Evolutionary conservation across 202 grass and related monocot species (phyloP).

Genomic region (Schoenoplectus triqueter): DNA sequence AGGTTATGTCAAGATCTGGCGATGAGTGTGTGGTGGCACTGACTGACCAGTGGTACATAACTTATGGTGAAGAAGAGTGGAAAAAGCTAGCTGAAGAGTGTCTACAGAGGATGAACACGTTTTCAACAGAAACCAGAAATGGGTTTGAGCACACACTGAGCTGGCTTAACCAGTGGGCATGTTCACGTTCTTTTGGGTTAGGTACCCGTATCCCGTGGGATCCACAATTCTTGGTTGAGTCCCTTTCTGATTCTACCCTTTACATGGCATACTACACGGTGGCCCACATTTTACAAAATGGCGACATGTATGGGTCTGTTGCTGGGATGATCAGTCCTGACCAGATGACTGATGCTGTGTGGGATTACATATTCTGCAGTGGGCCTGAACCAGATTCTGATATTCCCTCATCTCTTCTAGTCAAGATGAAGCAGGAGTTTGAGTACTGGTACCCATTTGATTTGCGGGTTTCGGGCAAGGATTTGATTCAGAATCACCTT

Average conservation of each 20-base stretch:
- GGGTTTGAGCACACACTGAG: conserved; percentile 77
- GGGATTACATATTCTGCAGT: conserved; percentile 66
- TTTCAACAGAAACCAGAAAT: conserved; percentile 59
- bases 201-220: conserved; percentile 82
- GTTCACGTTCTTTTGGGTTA: conserved; percentile 75
- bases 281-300: conserved; percentile 74
- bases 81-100: conserved; percentile 59
- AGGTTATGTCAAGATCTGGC: conserved; percentile 74
- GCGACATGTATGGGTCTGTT: conserved; percentile 62
- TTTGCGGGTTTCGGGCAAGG: conserved; percentile 71
- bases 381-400: conserved; percentile 52
- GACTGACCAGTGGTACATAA: conserved; percentile 83
- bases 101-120: conserved; percentile 65
- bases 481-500: conserved; percentile 78
- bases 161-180: conserved; percentile 86
- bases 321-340: conserved; percentile 52
- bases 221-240: conserved; percentile 76
- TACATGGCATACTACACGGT: conserved; percentile 88
- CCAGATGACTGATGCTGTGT: conserved; percentile 70
- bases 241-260: conserved; percentile 88
- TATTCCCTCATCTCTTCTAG: conserved; percentile 49
- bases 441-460: conserved; percentile 82
- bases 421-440: conserved; percentile 72
- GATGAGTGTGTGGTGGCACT: conserved; percentile 85
- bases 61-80: conserved; percentile 69